Percentiles rank a stretch among this genome's conserved stretches.
These are phyloP conservation scores for Ogataea degrootiae DNA, from an alignment of 805 yeast genomes.

Conservation along the genomic window DNA sequence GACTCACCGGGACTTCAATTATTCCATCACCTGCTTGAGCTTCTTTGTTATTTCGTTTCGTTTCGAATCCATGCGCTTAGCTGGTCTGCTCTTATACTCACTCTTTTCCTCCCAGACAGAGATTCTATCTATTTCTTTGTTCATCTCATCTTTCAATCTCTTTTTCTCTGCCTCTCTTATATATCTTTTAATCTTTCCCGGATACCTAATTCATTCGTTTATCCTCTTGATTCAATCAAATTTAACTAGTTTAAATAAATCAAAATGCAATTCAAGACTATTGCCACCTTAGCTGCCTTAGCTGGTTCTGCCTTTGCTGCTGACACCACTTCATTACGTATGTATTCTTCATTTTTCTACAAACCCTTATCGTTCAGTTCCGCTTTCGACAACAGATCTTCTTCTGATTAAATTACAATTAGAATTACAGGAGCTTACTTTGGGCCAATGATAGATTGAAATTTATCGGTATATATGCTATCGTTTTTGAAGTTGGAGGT, in stretches of 20 bases:
- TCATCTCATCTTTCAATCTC: neutral
- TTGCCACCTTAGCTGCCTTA: constrained; percentile 46
- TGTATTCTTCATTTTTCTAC: constrained; percentile 18
- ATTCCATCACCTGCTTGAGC: no score
- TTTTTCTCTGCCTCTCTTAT: neutral
- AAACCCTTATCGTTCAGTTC: neutral
- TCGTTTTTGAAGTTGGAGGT: no score
- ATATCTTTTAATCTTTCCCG: neutral
- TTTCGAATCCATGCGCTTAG: no score
- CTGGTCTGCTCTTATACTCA: neutral
- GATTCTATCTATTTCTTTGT: neutral
- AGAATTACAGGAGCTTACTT: no score
- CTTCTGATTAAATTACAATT: no score
- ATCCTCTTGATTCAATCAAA: neutral
- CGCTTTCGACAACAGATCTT: no score
- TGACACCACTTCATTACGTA: constrained; percentile 34
- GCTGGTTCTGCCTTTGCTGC: constrained; percentile 43
- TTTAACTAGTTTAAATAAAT: neutral
- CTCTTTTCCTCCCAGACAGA: neutral
- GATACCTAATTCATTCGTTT: neutral
- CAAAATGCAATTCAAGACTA: constrained; percentile 52
- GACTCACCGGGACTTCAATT: no score
- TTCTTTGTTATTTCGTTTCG: no score
- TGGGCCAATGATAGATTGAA: no score
- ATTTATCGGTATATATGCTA: no score